Evolutionary conservation across 176 grass and related monocot genomes (phyloP).

Genomic region (Lolium perenne): DNA sequence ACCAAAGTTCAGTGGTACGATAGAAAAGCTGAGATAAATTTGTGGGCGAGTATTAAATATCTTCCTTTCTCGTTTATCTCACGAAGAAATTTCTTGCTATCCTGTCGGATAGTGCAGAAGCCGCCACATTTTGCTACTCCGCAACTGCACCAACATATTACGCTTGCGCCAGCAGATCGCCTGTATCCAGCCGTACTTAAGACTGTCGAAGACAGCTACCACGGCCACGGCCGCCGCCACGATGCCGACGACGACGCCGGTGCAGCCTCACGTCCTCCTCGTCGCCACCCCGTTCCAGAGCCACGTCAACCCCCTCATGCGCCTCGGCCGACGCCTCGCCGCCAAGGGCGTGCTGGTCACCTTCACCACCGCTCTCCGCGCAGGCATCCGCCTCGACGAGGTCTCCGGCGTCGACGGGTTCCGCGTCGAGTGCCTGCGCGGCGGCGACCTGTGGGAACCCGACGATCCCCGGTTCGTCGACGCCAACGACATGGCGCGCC

Average conservation of each 20-base stretch:
- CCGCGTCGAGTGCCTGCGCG: conserved; percentile 42
- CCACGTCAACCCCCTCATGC: conserved; percentile 61
- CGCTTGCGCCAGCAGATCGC: conserved; percentile 14
- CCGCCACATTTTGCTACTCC: neutral
- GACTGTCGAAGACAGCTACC: neutral
- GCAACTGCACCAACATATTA: neutral
- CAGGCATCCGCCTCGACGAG: conserved; percentile 3
- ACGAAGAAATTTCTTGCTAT: neutral
- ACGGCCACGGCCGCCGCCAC: neutral
- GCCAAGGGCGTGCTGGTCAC: conserved; percentile 57
- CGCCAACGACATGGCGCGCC: conserved; percentile 11
- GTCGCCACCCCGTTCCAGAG: conserved; percentile 48
- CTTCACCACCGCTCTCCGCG: conserved; percentile 39
- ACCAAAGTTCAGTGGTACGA: neutral
- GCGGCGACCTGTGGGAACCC: conserved; percentile 25
- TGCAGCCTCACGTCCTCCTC: conserved; percentile 54
- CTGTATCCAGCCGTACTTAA: neutral
- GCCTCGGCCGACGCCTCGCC: conserved; percentile 59
- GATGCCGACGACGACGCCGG: conserved; percentile 24
- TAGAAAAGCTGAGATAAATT: neutral
- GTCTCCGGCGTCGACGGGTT: neutral
- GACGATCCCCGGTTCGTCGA: conserved; percentile 22
- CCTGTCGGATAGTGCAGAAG: neutral
- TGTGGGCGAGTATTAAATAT: neutral
- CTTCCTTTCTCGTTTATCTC: neutral